Percentiles rank a stretch among this genome's conserved stretches.
phyloP scores from a whole-genome alignment of 768 basidiomycete genomes.

The Punctularia strigosozonata region DNA sequence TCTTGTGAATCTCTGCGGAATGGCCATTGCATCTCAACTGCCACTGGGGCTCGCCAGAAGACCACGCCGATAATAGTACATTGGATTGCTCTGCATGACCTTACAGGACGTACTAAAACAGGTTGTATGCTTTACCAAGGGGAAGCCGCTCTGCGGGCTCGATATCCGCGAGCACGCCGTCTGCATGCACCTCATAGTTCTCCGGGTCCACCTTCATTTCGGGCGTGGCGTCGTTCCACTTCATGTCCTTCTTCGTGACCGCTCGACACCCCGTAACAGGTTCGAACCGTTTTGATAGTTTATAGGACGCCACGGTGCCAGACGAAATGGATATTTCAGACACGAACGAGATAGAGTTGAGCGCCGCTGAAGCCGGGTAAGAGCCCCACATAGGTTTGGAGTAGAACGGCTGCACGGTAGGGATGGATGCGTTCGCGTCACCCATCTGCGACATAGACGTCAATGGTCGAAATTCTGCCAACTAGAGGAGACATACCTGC shows the following conservation, averaged over 20 bases:
- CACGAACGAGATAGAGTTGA: constrained; percentile 81
- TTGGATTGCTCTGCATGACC: too few relatives aligned
- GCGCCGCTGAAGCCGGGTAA: constrained; percentile 62
- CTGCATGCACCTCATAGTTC: constrained; percentile 76
- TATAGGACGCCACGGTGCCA: constrained; percentile 53
- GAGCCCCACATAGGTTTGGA: constrained; percentile 93
- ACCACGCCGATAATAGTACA: too few relatives aligned
- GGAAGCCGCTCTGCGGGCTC: constrained; percentile 61
- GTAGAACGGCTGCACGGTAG: constrained; percentile 84
- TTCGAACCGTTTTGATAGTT: constrained; percentile 57
- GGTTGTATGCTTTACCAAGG: constrained; percentile 62
- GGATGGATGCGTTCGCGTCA: constrained; percentile 93
- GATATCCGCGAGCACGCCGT: constrained; percentile 68
- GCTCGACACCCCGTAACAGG: constrained; percentile 68
- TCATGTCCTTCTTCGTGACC: constrained; percentile 84
- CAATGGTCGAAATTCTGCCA: neutral
- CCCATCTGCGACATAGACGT: constrained; percentile 55
- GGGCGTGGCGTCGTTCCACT: constrained; percentile 79
- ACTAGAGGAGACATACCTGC: constrained; percentile 38
- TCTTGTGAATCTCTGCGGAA: too few relatives aligned
- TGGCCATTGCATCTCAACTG: too few relatives aligned
- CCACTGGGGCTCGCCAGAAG: too few relatives aligned
- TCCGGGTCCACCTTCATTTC: constrained; percentile 88
- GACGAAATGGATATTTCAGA: constrained; percentile 55
- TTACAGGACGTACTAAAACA: constrained; percentile 42